Evolutionary conservation across 129 eudicot species (phyloP).

Genomic region (Escallonia herrerae): DNA sequence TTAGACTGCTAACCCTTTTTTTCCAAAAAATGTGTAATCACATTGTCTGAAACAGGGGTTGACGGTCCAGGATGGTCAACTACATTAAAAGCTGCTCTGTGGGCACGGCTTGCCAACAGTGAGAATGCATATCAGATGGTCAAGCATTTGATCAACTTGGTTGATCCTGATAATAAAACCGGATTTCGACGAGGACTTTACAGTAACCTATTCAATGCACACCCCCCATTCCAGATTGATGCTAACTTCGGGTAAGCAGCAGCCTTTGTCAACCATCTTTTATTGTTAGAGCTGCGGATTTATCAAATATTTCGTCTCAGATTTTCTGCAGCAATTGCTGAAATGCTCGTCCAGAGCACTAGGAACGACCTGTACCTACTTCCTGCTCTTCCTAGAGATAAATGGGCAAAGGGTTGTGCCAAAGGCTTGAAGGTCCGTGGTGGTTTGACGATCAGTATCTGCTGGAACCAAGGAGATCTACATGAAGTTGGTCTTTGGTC

Average conservation of each 20-base stretch:
- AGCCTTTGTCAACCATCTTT: not conserved
- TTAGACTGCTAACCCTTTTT: too few relatives aligned
- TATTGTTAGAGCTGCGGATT: slow-evolving; percentile 6
- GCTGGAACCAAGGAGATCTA: slow-evolving; percentile 76
- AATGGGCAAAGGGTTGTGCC: slow-evolving; percentile 76
- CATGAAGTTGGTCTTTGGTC: slow-evolving; percentile 72
- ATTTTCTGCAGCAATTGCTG: slow-evolving; percentile 80
- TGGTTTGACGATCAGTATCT: slow-evolving; percentile 53
- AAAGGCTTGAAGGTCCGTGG: slow-evolving; percentile 90
- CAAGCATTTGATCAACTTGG: slow-evolving; percentile 78
- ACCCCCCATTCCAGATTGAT: slow-evolving; percentile 96
- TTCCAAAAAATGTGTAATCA: too few relatives aligned
- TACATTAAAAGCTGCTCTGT: slow-evolving; percentile 75
- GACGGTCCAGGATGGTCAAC: slow-evolving; percentile 99
- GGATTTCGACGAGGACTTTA: slow-evolving; percentile 78
- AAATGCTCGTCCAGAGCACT: slow-evolving; percentile 91
- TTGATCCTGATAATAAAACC: slow-evolving; percentile 64
- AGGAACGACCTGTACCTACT: slow-evolving; percentile 64
- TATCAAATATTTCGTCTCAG: slow-evolving; percentile 23
- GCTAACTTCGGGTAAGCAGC: slow-evolving; percentile 79
- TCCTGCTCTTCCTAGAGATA: slow-evolving; percentile 83
- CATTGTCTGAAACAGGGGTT: slow-evolving; percentile 42
- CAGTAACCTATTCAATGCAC: slow-evolving; percentile 79
- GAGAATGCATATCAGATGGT: slow-evolving; percentile 83
- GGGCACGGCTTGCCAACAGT: slow-evolving; percentile 78